These are phyloP conservation scores for Trichomonas gallinae DNA, from an alignment of 208 protist genomes.

Conservation along the genomic window DNA sequence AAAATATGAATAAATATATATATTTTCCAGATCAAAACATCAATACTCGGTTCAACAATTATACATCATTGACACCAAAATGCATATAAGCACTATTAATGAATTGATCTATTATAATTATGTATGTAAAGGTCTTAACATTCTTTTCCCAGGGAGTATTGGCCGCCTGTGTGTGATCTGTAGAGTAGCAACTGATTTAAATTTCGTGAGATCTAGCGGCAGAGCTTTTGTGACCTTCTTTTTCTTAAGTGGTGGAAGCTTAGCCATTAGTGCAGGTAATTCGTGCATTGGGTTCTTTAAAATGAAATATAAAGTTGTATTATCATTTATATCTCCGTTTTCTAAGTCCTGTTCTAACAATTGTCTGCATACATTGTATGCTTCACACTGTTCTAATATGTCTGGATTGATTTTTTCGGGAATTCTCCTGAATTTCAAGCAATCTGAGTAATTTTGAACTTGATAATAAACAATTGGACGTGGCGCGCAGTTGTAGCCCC, in stretches of 20 bases:
- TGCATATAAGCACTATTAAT: neutral
- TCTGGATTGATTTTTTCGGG: neutral
- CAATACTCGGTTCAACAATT: neutral
- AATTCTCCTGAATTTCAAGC: neutral
- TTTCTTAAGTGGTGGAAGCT: neutral
- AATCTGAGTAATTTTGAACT: neutral
- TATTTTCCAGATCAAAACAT: too few relatives aligned
- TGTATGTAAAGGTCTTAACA: neutral
- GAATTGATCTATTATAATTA: neutral
- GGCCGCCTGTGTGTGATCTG: neutral
- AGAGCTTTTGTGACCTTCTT: neutral
- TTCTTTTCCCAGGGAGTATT: neutral
- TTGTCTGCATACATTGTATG: neutral
- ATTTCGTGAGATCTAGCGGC: neutral
- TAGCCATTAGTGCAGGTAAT: neutral
- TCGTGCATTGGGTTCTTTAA: neutral
- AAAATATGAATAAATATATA: too few relatives aligned
- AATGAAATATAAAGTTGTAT: neutral
- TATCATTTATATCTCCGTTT: neutral
- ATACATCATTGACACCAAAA: neutral
- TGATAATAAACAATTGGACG: neutral
- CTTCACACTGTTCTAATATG: neutral
- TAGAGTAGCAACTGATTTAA: neutral
- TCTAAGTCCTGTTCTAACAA: neutral
- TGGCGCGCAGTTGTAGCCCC: neutral